Conservation (phyloP, 2,329 filamentous ascomycete species). For the Coniella lustricola region DNA sequence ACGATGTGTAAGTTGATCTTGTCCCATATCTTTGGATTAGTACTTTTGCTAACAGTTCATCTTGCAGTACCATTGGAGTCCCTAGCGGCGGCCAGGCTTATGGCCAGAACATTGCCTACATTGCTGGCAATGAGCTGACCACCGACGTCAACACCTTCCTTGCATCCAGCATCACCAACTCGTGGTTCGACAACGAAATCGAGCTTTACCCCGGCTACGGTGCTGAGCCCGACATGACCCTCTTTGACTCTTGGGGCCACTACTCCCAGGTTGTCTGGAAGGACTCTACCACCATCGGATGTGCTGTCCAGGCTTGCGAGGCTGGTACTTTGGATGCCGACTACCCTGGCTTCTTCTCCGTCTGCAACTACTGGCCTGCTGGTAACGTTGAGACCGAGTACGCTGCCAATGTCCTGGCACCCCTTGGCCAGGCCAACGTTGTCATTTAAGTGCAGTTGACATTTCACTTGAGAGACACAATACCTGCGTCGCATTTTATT, state of each 20-base stretch:
- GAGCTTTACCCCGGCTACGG: conserved; percentile 54
- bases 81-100: conserved; percentile 49
- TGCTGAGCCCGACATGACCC: conserved; percentile 49
- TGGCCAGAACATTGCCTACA: conserved; percentile 87
- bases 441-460: conserved; percentile 6
- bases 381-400: conserved; percentile 56
- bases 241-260: conserved; percentile 65
- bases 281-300: conserved; percentile 54
- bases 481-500: background rate
- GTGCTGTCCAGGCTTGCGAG: conserved; percentile 49
- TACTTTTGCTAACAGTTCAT: background rate
- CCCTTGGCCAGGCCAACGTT: conserved; percentile 29
- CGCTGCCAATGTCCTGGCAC: conserved; percentile 40
- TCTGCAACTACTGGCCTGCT: conserved; percentile 77
- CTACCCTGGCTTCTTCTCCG: conserved; percentile 63
- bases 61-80: conserved; percentile 42
- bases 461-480: background rate
- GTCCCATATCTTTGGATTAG: background rate
- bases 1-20: conserved; percentile 63
- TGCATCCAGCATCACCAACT: conserved; percentile 63
- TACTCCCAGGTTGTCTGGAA: conserved; percentile 72
- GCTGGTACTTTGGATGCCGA: conserved; percentile 37
- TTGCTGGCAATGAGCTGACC: conserved; percentile 34
- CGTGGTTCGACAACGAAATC: conserved; percentile 86
- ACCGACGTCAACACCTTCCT: conserved; percentile 46